Evolutionary conservation across 139 green algal species (phyloP).

Genomic region (Picocystis salinarum): DNA sequence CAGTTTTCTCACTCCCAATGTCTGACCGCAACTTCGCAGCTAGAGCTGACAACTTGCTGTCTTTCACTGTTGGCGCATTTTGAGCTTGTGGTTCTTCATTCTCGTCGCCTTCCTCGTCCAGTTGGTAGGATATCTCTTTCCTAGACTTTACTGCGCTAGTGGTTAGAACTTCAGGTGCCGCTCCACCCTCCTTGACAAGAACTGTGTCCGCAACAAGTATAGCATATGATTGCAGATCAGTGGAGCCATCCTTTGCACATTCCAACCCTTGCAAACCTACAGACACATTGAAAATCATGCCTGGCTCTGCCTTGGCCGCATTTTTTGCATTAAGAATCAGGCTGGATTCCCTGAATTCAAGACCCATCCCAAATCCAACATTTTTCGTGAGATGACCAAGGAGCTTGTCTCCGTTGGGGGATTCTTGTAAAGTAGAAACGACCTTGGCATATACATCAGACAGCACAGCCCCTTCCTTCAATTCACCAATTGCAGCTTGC

Average conservation of each 20-base stretch:
- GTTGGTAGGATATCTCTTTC: too few relatives aligned
- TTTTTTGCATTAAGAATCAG: constrained; percentile 32
- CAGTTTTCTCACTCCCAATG: constrained; percentile 44
- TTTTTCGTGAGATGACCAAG: constrained; percentile 53
- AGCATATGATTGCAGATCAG: too few relatives aligned
- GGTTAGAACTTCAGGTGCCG: too few relatives aligned
- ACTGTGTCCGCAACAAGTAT: too few relatives aligned
- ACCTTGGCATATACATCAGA: constrained; percentile 11
- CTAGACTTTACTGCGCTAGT: too few relatives aligned
- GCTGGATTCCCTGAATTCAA: constrained; percentile 53
- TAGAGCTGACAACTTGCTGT: not conserved
- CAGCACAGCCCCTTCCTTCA: constrained; percentile 12
- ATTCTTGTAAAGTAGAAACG: constrained; percentile 13
- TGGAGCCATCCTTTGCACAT: too few relatives aligned
- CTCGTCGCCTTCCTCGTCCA: too few relatives aligned
- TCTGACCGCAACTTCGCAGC: constrained; percentile 41
- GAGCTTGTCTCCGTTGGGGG: constrained; percentile 40
- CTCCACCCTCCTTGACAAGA: too few relatives aligned
- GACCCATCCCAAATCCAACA: constrained; percentile 74
- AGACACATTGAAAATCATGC: constrained; percentile 49
- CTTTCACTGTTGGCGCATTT: constrained; percentile 15
- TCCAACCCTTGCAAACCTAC: constrained; percentile 14
- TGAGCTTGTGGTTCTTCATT: constrained; percentile 14
- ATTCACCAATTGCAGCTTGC: not conserved
- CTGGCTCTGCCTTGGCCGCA: constrained; percentile 8